phyloP scores from a whole-genome alignment of 768 basidiomycete genomes.

The Boletus rubescentipes region DNA sequence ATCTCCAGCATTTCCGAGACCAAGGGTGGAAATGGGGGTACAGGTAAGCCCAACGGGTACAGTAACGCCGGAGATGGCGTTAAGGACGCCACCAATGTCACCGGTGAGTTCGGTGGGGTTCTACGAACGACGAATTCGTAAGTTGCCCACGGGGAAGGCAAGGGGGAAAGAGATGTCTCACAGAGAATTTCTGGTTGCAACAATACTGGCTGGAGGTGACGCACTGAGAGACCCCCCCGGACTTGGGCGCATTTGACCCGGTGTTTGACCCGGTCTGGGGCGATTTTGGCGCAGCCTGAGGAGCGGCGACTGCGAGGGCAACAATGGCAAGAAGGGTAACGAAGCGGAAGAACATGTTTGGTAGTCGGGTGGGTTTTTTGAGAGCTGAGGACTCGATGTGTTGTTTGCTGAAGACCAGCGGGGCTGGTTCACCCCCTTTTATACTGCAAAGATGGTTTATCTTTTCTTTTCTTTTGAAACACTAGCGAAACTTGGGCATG shows the following conservation, averaged over 20 bases:
- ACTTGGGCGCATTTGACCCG: too few species aligned
- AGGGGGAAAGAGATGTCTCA: background rate
- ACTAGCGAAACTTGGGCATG: background rate
- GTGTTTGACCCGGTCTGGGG: too few species aligned
- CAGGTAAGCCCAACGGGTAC: too few species aligned
- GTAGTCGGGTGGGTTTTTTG: background rate
- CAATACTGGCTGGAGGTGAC: background rate
- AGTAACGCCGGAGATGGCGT: background rate
- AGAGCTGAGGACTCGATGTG: background rate
- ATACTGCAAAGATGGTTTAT: too few species aligned
- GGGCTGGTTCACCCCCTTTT: too few species aligned
- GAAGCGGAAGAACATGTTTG: constrained; percentile 10
- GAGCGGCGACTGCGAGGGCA: constrained; percentile 3
- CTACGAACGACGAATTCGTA: background rate
- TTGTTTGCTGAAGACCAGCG: background rate
- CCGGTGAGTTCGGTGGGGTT: background rate
- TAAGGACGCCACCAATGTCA: background rate
- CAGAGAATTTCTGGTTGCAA: background rate
- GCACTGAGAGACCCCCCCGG: too few species aligned
- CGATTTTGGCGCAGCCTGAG: constrained; percentile 1
- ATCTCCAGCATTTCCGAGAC: too few species aligned
- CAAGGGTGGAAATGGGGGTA: too few species aligned
- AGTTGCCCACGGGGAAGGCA: background rate
- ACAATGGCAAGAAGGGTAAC: constrained; percentile 6
- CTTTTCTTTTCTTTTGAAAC: background rate